Conservation (phyloP, 2,329 filamentous ascomycete genomes). For the Neofusicoccum cordaticola region DNA sequence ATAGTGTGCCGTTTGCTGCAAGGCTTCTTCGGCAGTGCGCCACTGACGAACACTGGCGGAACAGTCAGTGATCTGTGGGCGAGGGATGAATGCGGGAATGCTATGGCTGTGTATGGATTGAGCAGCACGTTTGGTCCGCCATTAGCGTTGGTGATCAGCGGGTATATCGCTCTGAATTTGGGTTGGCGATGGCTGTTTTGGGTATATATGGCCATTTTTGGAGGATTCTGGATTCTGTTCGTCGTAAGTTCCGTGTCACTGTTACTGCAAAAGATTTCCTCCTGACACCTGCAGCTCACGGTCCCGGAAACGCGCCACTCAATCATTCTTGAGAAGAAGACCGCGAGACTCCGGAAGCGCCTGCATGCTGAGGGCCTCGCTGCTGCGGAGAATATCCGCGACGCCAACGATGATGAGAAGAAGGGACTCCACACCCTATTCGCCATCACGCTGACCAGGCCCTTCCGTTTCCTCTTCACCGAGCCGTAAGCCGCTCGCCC, state of each 20-base stretch:
- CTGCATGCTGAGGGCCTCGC: constrained; percentile 44
- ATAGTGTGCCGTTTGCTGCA: constrained; percentile 15
- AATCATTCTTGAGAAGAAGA: constrained; percentile 45
- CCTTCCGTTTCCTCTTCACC: constrained; percentile 22
- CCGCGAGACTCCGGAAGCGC: constrained; percentile 28
- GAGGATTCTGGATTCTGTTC: constrained; percentile 29
- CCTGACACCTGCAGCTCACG: constrained; percentile 20
- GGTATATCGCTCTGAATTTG: constrained; percentile 34
- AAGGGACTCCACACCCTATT: constrained; percentile 19
- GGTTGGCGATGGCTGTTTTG: constrained; percentile 39
- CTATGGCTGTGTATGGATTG: constrained; percentile 26
- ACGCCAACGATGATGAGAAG: constrained; percentile 14
- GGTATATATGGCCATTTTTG: constrained; percentile 38
- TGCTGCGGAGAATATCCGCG: constrained; percentile 2
- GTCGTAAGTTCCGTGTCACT: neutral
- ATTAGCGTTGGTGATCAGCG: constrained; percentile 33
- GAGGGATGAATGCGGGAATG: constrained; percentile 25
- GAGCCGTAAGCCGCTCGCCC: constrained; percentile 8
- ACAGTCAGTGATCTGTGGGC: constrained; percentile 28
- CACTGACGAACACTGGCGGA: constrained; percentile 14
- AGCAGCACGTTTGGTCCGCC: constrained; percentile 34
- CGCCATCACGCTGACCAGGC: constrained; percentile 21
- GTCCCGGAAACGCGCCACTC: constrained; percentile 31
- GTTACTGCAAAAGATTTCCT: neutral
- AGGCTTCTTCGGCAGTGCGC: constrained; percentile 15